Evolutionary conservation across 2,329 filamentous ascomycete genomes (phyloP).

Genomic region (Aspergillus arachidicola): DNA sequence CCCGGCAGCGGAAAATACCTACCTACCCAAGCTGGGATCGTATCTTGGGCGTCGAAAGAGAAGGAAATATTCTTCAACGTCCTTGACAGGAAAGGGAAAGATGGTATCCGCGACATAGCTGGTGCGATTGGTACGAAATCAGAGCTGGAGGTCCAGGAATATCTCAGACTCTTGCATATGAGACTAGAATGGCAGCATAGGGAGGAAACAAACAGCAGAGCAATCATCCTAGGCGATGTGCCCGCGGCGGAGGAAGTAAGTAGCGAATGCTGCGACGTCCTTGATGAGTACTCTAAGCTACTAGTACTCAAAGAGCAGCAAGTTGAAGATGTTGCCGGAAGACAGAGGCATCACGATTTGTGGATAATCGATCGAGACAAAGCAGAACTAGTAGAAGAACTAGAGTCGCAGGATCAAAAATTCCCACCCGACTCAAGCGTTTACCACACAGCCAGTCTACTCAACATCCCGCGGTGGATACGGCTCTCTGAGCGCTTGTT

Average conservation of each 20-base stretch:
- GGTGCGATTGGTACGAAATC: conserved; percentile 69
- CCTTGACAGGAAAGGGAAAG: conserved; percentile 64
- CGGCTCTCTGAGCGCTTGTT: conserved; percentile 67
- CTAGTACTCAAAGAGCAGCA: conserved; percentile 66
- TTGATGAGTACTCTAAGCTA: conserved; percentile 70
- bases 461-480: conserved; percentile 64
- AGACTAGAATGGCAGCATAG: conserved; percentile 47
- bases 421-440: conserved; percentile 24
- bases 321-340: conserved; percentile 63
- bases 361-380: conserved; percentile 63
- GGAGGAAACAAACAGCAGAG: conserved; percentile 35
- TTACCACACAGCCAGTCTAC: conserved; percentile 57
- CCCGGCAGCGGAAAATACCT: conserved; percentile 29
- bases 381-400: conserved; percentile 36
- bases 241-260: conserved; percentile 75
- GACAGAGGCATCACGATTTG: conserved; percentile 60
- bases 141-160: conserved; percentile 71
- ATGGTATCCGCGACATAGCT: conserved; percentile 65
- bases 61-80: conserved; percentile 71
- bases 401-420: conserved; percentile 32
- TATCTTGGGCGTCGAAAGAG: conserved; percentile 70
- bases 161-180: conserved; percentile 64
- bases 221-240: conserved; percentile 57
- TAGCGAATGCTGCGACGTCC: conserved; percentile 62
- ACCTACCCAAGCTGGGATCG: conserved; percentile 66